These are phyloP conservation scores for Ziziphus jujuba DNA, from an alignment of 306 rosid genomes.

Conservation along the genomic window DNA sequence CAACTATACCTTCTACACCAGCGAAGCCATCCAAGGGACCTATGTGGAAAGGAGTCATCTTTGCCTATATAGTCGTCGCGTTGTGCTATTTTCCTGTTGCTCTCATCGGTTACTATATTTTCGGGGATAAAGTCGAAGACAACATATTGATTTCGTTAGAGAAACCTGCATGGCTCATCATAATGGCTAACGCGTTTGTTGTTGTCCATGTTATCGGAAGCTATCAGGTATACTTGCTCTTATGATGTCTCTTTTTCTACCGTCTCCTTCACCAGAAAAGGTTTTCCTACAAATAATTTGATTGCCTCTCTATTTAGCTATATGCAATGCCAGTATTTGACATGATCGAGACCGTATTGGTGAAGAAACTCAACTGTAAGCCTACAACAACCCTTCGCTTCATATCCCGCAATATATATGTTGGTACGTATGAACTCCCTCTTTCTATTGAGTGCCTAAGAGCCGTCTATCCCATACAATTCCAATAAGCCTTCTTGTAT, in stretches of 20 bases:
- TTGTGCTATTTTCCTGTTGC: slow-evolving; percentile 84
- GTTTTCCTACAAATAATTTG: background rate
- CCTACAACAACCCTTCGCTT: slow-evolving; percentile 53
- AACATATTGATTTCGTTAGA: slow-evolving; percentile 56
- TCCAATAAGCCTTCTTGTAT: background rate
- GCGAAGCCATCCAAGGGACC: slow-evolving; percentile 73
- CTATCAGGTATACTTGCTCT: slow-evolving; percentile 50
- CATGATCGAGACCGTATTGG: slow-evolving; percentile 70
- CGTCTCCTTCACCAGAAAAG: background rate
- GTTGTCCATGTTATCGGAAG: slow-evolving; percentile 76
- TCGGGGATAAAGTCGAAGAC: slow-evolving; percentile 56
- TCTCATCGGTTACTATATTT: slow-evolving; percentile 49
- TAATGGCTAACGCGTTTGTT: slow-evolving; percentile 66
- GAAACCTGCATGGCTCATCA: slow-evolving; percentile 69
- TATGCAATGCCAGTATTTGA: slow-evolving; percentile 89
- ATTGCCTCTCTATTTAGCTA: slow-evolving; percentile 32
- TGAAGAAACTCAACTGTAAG: slow-evolving; percentile 48
- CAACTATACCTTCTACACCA: slow-evolving; percentile 80
- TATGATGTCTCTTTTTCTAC: background rate
- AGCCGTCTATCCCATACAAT: background rate
- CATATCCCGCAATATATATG: slow-evolving; percentile 47
- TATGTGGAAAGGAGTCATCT: slow-evolving; percentile 75
- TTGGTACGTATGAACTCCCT: slow-evolving; percentile 39
- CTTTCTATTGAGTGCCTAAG: background rate
- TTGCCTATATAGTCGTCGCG: slow-evolving; percentile 66